These are phyloP conservation scores for Leishmania tarentolae DNA, from an alignment of 208 protist species.

Conservation along the genomic window DNA sequence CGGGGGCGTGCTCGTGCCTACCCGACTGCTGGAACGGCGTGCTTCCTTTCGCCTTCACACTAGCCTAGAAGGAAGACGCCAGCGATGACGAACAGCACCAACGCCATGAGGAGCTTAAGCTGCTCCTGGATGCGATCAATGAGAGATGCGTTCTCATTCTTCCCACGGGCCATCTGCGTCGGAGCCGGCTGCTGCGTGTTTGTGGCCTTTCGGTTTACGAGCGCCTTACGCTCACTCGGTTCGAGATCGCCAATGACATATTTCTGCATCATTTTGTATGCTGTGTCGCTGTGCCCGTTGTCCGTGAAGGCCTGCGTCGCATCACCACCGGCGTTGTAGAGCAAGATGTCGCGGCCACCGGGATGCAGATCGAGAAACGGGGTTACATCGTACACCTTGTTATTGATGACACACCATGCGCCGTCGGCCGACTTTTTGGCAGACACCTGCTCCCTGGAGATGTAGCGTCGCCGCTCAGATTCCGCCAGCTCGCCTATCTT, in stretches of 20 bases:
- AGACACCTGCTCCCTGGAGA: constrained; percentile 36
- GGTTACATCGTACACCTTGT: constrained; percentile 87
- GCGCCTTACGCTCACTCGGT: constrained; percentile 35
- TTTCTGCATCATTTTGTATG: constrained; percentile 59
- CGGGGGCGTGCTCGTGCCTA: neutral
- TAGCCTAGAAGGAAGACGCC: constrained; percentile 52
- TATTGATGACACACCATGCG: constrained; percentile 83
- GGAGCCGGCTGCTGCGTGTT: neutral
- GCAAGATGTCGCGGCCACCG: constrained; percentile 76
- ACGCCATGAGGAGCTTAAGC: constrained; percentile 43
- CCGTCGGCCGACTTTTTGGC: constrained; percentile 37
- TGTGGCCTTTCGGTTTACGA: constrained; percentile 26
- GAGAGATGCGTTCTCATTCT: constrained; percentile 41
- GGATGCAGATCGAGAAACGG: constrained; percentile 79
- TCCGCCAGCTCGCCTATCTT: constrained; percentile 56
- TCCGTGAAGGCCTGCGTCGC: constrained; percentile 73
- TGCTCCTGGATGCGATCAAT: constrained; percentile 55
- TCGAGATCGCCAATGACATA: constrained; percentile 60
- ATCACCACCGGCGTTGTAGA: constrained; percentile 70
- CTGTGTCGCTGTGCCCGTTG: constrained; percentile 60
- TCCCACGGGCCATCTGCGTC: constrained; percentile 7
- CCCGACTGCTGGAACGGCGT: neutral
- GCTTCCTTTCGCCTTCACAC: neutral
- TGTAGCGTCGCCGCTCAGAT: constrained; percentile 39
- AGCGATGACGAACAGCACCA: constrained; percentile 48